Conservation (phyloP, 2,329 filamentous ascomycete species). For the Ceratocystis alfenasii region DNA sequence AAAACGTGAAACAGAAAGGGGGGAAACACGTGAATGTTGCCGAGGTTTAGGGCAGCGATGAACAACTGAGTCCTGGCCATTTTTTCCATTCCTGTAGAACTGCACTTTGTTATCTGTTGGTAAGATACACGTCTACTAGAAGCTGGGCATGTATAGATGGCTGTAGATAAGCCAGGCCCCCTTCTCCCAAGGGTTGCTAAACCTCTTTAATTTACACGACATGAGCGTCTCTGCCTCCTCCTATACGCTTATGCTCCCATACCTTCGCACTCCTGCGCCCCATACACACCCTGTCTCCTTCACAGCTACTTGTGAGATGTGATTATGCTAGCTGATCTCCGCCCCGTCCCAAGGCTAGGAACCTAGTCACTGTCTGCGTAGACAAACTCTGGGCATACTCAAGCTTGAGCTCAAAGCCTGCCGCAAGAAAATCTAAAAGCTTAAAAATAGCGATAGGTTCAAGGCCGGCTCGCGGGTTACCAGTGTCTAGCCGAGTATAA, state of each 20-base stretch:
- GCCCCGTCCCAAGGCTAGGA: constrained; percentile 20
- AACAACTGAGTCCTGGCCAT: neutral
- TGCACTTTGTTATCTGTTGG: too few relatives aligned
- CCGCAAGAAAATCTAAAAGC: constrained; percentile 18
- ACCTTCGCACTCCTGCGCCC: too few relatives aligned
- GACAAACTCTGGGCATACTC: constrained; percentile 16
- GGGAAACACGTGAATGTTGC: too few relatives aligned
- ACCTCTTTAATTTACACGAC: too few relatives aligned
- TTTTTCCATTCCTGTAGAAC: neutral
- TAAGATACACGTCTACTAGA: too few relatives aligned
- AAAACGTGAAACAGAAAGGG: too few relatives aligned
- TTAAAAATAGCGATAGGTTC: neutral
- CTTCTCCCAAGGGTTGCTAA: too few relatives aligned
- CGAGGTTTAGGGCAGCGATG: neutral
- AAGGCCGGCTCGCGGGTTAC: constrained; percentile 17
- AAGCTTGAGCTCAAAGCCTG: constrained; percentile 8
- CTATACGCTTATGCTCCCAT: too few relatives aligned
- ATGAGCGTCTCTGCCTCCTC: too few relatives aligned
- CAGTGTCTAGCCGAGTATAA: constrained; percentile 22
- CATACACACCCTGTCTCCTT: neutral
- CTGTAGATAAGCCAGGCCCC: too few relatives aligned
- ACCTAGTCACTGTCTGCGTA: constrained; percentile 21
- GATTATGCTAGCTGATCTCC: constrained; percentile 20
- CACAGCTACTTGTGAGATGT: constrained; percentile 17
- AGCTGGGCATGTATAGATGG: too few relatives aligned